Evolutionary conservation across 768 basidiomycete species (phyloP), one percentile per base, ranked within the genome.

Genomic region (Russula brevipes): DNA sequence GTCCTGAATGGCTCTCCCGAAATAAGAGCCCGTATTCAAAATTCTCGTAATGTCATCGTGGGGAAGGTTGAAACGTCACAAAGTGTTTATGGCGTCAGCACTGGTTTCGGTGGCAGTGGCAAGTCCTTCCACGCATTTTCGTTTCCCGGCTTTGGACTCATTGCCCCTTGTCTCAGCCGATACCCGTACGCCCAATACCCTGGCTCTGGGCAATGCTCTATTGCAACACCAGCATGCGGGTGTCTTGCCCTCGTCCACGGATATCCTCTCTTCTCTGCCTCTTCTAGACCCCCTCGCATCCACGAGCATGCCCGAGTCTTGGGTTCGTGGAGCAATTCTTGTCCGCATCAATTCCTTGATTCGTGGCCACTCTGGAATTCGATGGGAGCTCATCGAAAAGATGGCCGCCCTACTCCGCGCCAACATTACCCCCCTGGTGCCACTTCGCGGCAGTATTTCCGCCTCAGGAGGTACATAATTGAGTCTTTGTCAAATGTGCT

Each of bases 341-440:
- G 80, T 95, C 68, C 89, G 92, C 67, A 87, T 91, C 80, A 95
- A 94, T 74, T 92, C 90, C 4, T 83, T 95, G 47, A 85, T 92
- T 58, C 86, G 92, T 6, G 92, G 91, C 0, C 93, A 94, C 75
- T 92, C 90, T 24, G 93, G 89, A 39, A 85, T 95, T 12, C 82
- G 91, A 42, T 86, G 86, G 82, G 84, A 87, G 64, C 82, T 94
- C 54, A 82, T 94, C 61, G 80, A 89, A 72, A 85, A 85, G 70
- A 91, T 95, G 84, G 82, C 81, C 63, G 80, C 82, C 19, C 80
- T 93, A 47, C 81, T 95, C 45, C 76, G 78, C 38, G 83, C 84
- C 65, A 84, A 90, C 67, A 81, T 94, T 69, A 89, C 84, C 5
- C 88, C 89, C 0, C 73, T 93, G 16, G 88, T 95, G 17, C 92